Base-by-base conservation (phyloP, 2,329 filamentous ascomycete species). In the Fusarium sp. region DNA sequence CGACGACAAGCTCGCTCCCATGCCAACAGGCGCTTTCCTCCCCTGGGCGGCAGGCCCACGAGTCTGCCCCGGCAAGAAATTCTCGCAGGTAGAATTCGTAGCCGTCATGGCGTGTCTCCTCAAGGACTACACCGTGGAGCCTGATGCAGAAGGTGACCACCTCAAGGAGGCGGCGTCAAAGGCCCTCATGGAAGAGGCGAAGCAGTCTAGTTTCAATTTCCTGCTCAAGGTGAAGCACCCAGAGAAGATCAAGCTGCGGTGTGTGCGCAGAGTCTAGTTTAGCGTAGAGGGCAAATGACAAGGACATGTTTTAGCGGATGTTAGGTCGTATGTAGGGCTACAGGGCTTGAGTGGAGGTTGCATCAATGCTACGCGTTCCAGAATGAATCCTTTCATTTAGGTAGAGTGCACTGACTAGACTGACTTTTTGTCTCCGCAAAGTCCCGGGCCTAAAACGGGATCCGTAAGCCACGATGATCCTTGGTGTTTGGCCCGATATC, bases 41-140 rank as follows among this genome's bases (percentile, higher is more conserved):
- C 66, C 66, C 13, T 76, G 74, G 74, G 65, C 74, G 1, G 74
- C 62, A 8, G 74, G 74, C 14, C 66, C 67, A 1, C 73, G 74
- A 24, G 67, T 72, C 3, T 76, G 74, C 45, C 72, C 72, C 6
- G 75, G 75, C 28, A 77, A 70, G 49, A 76, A 76, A 64, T 77
- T 77, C 45, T 77, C 75, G 2, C 75, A 77, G 31, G 75, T 76
- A 9, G 75, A 77, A 28, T 77, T 77, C 36, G 75, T 77, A 31
- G 75, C 74, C 20, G 71, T 73, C 33, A 52, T 77, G 57, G 72
- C 73, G 13, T 65, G 66, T 8, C 56, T 77, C 13, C 41, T 74
- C 20, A 72, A 72, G 54, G 63, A 60, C 9, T 74, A 74, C 38
- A 59, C 31, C 24, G 72, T 75, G 59, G 73, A 75, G 63, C 73